phyloP scores from a whole-genome alignment of 225 moss, liverwort and hornwort species.

The Marchantia polymorpha region DNA sequence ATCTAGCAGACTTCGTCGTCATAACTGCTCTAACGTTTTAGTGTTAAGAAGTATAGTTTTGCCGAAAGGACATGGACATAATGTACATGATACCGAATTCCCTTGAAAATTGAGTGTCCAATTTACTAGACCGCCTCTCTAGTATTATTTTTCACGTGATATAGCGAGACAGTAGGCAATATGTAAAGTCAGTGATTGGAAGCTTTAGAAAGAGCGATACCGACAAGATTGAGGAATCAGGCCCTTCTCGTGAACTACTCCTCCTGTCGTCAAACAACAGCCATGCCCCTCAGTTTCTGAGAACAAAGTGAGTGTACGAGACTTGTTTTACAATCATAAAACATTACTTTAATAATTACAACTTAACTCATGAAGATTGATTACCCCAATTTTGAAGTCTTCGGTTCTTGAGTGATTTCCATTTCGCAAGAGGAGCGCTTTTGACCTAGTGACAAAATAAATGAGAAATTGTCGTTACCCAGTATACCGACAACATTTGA shows the following conservation, averaged over 20 bases:
- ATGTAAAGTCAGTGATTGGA: not conserved
- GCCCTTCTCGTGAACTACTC: conserved; percentile 88
- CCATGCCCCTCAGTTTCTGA: not conserved
- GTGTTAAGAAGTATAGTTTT: not conserved
- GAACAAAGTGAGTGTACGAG: not conserved
- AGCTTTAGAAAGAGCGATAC: conserved; percentile 32
- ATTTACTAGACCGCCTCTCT: too few relatives aligned
- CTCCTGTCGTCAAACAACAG: conserved; percentile 54
- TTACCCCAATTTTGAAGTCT: conserved; percentile 92
- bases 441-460: conserved; percentile 49
- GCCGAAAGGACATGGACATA: not conserved
- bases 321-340: too few relatives aligned
- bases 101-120: too few relatives aligned
- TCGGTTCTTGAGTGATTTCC: conserved; percentile 75
- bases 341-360: not conserved
- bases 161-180: not conserved
- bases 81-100: not conserved
- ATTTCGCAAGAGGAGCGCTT: conserved; percentile 61
- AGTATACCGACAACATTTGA: too few relatives aligned
- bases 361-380: not conserved
- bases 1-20: not conserved
- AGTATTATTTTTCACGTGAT: not conserved
- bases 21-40: not conserved
- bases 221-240: conserved; percentile 75
- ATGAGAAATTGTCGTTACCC: not conserved